Conservation (phyloP, 495 filamentous ascomycete genomes). For the Neurospora africana region DNA sequence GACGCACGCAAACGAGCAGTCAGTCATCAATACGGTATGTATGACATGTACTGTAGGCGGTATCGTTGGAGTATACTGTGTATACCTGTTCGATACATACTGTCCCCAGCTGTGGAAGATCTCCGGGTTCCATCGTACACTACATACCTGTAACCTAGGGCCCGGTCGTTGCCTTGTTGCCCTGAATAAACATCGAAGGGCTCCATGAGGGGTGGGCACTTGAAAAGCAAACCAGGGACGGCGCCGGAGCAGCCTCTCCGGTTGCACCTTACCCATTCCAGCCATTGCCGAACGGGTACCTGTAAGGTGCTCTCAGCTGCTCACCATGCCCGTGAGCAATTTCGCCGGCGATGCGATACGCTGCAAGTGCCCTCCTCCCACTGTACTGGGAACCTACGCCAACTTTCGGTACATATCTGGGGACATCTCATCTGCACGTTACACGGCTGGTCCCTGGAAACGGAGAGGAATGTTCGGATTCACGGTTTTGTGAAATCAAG, state of each 20-base stretch:
- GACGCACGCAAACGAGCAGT: background rate
- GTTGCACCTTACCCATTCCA: background rate
- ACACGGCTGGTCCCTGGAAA: background rate
- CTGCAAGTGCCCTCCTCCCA: background rate
- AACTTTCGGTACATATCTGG: background rate
- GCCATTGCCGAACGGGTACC: background rate
- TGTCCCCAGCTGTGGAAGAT: background rate
- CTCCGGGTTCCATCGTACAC: background rate
- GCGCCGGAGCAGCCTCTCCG: background rate
- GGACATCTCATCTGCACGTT: background rate
- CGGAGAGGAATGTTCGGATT: background rate
- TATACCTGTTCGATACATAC: background rate
- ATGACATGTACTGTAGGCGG: background rate
- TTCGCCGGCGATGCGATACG: background rate
- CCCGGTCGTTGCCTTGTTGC: background rate
- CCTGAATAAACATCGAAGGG: background rate
- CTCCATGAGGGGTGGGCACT: background rate
- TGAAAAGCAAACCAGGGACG: background rate
- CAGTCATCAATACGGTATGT: background rate
- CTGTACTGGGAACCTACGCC: background rate
- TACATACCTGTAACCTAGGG: background rate
- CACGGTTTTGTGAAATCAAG: background rate
- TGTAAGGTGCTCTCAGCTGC: background rate
- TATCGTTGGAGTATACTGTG: background rate
- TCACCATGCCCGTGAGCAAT: background rate